phyloP scores from a whole-genome alignment of 176 grass and related monocot species.

The Carex cristatella region DNA sequence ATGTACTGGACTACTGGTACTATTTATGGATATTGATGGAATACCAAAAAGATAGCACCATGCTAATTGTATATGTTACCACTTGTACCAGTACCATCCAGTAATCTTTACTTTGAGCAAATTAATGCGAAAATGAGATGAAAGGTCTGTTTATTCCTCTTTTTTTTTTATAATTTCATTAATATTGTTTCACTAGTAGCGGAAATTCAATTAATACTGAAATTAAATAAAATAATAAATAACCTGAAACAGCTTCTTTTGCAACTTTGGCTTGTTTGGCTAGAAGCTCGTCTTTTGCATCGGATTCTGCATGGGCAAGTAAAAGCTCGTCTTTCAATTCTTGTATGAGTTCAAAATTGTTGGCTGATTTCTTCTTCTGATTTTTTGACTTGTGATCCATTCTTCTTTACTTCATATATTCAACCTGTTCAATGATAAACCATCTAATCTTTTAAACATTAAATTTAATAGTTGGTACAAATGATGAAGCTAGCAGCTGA shows the following conservation, averaged over 20 bases:
- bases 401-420: constrained; percentile 5
- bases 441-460: not conserved
- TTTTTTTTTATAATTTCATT: not conserved
- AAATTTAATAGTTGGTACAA: not conserved
- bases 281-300: constrained; percentile 37
- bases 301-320: constrained; percentile 14
- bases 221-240: not conserved
- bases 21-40: not conserved
- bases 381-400: not conserved
- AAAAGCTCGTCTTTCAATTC: constrained; percentile 30
- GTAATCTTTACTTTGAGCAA: not conserved
- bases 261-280: constrained; percentile 31
- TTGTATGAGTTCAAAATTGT: constrained; percentile 14
- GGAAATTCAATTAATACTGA: not conserved
- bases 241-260: constrained; percentile 32
- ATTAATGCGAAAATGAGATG: not conserved
- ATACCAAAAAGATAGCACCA: not conserved
- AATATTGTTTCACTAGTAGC: not conserved
- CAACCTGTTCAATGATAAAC: not conserved
- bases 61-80: not conserved
- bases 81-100: not conserved
- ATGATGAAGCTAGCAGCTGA: not conserved
- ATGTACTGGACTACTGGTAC: not conserved
- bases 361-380: not conserved
- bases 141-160: not conserved